These are phyloP conservation scores for Thelephora ganbajun DNA, from an alignment of 768 basidiomycete species.

Conservation along the genomic window DNA sequence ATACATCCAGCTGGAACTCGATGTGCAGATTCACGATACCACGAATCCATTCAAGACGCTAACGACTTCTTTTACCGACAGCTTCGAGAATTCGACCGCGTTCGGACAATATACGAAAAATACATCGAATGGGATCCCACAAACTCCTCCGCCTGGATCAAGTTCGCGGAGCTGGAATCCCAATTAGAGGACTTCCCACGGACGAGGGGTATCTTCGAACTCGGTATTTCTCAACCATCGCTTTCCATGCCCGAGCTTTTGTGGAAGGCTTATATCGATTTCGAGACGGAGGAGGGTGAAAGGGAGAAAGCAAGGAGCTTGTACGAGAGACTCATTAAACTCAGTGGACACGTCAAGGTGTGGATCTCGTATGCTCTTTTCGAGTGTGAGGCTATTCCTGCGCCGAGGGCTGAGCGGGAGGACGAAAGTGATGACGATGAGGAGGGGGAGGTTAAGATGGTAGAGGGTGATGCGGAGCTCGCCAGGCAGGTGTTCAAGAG, in stretches of 20 bases:
- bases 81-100: slow-evolving; percentile 93
- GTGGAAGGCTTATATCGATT: slow-evolving; percentile 95
- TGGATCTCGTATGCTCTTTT: slow-evolving; percentile 95
- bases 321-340: slow-evolving; percentile 75
- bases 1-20: slow-evolving; percentile 88
- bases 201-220: slow-evolving; percentile 87
- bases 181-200: slow-evolving; percentile 79
- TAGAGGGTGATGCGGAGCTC: slow-evolving; percentile 51
- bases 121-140: slow-evolving; percentile 91
- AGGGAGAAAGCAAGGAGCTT: slow-evolving; percentile 69
- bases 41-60: neutral
- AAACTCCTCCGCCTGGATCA: slow-evolving; percentile 91
- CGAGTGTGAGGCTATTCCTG: slow-evolving; percentile 65
- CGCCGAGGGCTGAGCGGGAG: slow-evolving; percentile 49
- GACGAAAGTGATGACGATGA: slow-evolving; percentile 46
- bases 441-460: slow-evolving; percentile 35
- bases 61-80: slow-evolving; percentile 17
- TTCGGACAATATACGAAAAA: slow-evolving; percentile 83
- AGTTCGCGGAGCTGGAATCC: slow-evolving; percentile 84
- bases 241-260: slow-evolving; percentile 91
- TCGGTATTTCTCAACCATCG: slow-evolving; percentile 69
- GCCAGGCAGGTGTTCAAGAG: slow-evolving; percentile 77
- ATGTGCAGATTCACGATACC: slow-evolving; percentile 31
- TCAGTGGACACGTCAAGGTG: slow-evolving; percentile 91
- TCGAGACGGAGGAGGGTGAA: slow-evolving; percentile 90